Conservation (phyloP, 208 protist genomes). For the Wallacemonas collosoma region DNA sequence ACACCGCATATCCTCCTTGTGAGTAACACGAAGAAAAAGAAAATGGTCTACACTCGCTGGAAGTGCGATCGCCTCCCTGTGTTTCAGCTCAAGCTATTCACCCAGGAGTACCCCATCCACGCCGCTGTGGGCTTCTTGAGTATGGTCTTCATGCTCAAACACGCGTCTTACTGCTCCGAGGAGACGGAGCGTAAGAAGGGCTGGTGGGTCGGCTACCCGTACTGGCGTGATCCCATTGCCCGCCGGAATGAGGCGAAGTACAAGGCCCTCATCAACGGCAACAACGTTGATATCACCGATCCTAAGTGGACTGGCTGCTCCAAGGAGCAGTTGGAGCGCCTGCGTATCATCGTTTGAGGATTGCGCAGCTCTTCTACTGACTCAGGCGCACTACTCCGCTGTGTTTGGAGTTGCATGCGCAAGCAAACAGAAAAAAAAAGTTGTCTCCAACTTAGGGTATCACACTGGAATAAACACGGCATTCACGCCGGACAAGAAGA, state of each 20-base stretch:
- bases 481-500: constrained; percentile 14
- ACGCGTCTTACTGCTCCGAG: constrained; percentile 85
- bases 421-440: neutral
- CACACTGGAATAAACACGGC: no score
- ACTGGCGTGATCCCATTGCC: constrained; percentile 92
- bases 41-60: constrained; percentile 93
- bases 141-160: constrained; percentile 85
- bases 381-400: neutral
- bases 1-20: neutral
- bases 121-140: constrained; percentile 56
- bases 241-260: constrained; percentile 88
- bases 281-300: constrained; percentile 87
- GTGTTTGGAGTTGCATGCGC: neutral
- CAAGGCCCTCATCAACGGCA: constrained; percentile 86
- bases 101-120: constrained; percentile 83
- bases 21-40: constrained; percentile 8
- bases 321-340: constrained; percentile 70
- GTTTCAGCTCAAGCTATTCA: constrained; percentile 87
- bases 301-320: constrained; percentile 91
- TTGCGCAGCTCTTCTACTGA: neutral
- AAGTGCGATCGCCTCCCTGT: constrained; percentile 90
- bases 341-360: constrained; percentile 62
- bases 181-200: constrained; percentile 89
- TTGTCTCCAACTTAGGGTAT: neutral
- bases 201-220: constrained; percentile 90